Evolutionary conservation across 306 rosid genomes (phyloP).

Genomic region (Potentilla sterilis): DNA sequence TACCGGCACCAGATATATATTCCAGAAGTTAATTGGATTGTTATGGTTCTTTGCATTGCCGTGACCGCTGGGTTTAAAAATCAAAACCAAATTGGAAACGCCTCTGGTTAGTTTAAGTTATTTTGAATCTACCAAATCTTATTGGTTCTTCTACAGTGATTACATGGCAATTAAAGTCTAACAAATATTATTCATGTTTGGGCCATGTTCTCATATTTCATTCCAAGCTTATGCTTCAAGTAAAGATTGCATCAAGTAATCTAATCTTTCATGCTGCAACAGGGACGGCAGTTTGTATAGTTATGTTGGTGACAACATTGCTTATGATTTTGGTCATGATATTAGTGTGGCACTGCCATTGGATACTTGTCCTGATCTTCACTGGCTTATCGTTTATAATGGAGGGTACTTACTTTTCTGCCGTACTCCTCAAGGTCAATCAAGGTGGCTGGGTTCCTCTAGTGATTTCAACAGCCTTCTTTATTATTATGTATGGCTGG

Average conservation of each 20-base stretch:
- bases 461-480: slow-evolving; percentile 75
- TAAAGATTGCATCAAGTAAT: slow-evolving; percentile 13
- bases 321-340: slow-evolving; percentile 93
- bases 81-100: slow-evolving; percentile 94
- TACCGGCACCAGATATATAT: slow-evolving; percentile 83
- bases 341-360: slow-evolving; percentile 95
- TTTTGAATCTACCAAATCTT: neutral
- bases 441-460: slow-evolving; percentile 99
- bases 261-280: slow-evolving; percentile 33
- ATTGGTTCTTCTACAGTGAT: neutral
- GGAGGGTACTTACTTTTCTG: slow-evolving; percentile 82
- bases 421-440: slow-evolving; percentile 81
- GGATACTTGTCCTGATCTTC: slow-evolving; percentile 74
- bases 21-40: slow-evolving; percentile 95
- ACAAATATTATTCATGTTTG: no score
- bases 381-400: slow-evolving; percentile 66
- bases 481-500: slow-evolving; percentile 82
- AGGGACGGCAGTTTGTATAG: slow-evolving; percentile 94
- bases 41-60: slow-evolving; percentile 91
- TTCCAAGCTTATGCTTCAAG: neutral
- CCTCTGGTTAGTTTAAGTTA: slow-evolving; percentile 59
- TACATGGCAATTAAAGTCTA: neutral
- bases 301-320: slow-evolving; percentile 85
- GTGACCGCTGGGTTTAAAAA: slow-evolving; percentile 92
- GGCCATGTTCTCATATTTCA: neutral